Conservation (phyloP, 352 stramenopile genomes). For the Peronospora farinosa region DNA sequence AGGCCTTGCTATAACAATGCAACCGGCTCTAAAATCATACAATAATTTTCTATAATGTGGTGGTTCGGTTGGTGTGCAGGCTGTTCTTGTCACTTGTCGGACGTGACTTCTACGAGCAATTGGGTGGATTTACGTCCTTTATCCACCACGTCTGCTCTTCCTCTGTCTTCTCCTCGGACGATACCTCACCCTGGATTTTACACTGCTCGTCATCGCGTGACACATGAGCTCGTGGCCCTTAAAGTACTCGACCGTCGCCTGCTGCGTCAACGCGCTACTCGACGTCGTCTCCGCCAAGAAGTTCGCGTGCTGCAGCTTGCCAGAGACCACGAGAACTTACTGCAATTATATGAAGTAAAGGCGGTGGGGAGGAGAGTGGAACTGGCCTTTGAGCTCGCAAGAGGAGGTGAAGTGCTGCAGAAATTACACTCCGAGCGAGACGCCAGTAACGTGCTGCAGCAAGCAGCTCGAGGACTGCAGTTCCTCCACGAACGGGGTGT, state of each 20-base stretch:
- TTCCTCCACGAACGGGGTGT: conserved; percentile 52
- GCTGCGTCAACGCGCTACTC: conserved; percentile 34
- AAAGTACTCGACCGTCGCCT: conserved; percentile 60
- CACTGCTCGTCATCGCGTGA: conserved; percentile 43
- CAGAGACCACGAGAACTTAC: conserved; percentile 49
- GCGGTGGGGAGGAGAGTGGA: conserved; percentile 42
- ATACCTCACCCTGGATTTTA: conserved; percentile 46
- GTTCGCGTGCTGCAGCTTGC: conserved; percentile 47
- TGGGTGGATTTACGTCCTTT: conserved; percentile 52
- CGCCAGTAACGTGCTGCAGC: conserved; percentile 43
- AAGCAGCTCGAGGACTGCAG: conserved; percentile 38
- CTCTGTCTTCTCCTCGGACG: neutral
- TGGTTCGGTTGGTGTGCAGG: conserved; percentile 57
- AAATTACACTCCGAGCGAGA: conserved; percentile 50
- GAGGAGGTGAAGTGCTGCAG: conserved; percentile 53
- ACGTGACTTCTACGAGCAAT: conserved; percentile 28
- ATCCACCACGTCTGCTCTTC: conserved; percentile 17
- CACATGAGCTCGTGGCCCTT: conserved; percentile 62
- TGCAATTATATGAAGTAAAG: conserved; percentile 62
- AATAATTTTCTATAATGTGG: conserved; percentile 35
- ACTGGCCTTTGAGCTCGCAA: conserved; percentile 70
- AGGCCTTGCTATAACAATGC: too few species aligned
- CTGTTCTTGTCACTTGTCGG: conserved; percentile 39
- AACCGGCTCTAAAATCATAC: too few species aligned
- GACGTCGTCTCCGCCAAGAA: conserved; percentile 66